Evolutionary conservation across 768 basidiomycete species (phyloP), one percentile per base, ranked within the genome.

Genomic region (Mycena alexandri): DNA sequence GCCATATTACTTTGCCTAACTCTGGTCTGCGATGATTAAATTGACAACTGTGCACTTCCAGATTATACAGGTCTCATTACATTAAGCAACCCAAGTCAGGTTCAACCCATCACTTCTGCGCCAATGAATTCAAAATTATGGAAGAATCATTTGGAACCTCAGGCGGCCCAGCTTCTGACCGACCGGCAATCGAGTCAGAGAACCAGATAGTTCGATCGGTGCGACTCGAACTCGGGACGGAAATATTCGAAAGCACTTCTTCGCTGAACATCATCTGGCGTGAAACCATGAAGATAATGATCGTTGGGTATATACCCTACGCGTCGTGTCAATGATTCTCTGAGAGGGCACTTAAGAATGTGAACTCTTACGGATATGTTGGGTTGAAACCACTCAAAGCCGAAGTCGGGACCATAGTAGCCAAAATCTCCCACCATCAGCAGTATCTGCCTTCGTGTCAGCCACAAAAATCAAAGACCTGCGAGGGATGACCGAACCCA

Each of bases 261-360:
- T 64, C 53, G 53, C 63, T 50, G 29, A 69, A 21, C 68, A 69
- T 61, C 68, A 64, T 61, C 42, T 65, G 43, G 10, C 63, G 71
- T 16, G 69, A 67, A 25, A 72, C 71, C 62, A 72, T 67, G 34
- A 70, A 68, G 25, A 72, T 57, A 8, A 72, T 70, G 17, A 68
- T 48, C 7, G 69, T 70, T 5, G 71, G 69, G 24, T 72, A 72
- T 29, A 72, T 36, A 25, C 65, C 71, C 71, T 72, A 16, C 17
- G 13, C n/a, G 6, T 21, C n/a, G 4, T 3, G 41, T 58, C n/a
- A 62, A 25, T 8, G 25, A 10, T 25, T 50, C 48, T 21, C 34
- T 14, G 10, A n/a, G 34, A 29, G n/a, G n/a, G 29, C 29, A 29
- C 29, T 7, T 10, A 38, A 19, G 0, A 17, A 21, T 3, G 25